Conservation (phyloP, 1,284 basidiomycete species). For the Cryptococcus sp. region DNA sequence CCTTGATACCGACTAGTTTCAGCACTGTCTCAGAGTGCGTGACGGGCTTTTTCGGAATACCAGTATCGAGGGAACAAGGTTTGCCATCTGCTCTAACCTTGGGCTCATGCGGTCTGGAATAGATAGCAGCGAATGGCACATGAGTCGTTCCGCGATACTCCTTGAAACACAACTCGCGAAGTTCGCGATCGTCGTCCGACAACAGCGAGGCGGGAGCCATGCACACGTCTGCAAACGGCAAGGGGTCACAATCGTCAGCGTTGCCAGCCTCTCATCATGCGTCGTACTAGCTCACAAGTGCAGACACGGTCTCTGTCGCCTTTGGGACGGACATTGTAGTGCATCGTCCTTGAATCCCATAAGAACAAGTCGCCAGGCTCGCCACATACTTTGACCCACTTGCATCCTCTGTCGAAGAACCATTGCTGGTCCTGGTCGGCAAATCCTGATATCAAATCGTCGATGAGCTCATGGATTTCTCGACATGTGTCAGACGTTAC, state of each 20-base stretch:
- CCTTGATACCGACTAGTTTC: slow-evolving; percentile 14
- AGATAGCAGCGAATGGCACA: too few relatives aligned
- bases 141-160: too few relatives aligned
- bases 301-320: slow-evolving; percentile 40
- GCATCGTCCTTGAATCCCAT: slow-evolving; percentile 36
- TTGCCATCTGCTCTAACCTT: slow-evolving; percentile 25
- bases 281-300: slow-evolving; percentile 34
- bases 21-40: slow-evolving; percentile 13
- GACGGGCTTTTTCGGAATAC: slow-evolving; percentile 13
- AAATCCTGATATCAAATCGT: slow-evolving; percentile 35
- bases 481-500: too few relatives aligned
- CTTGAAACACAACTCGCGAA: too few relatives aligned
- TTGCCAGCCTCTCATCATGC: slow-evolving; percentile 23
- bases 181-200: background rate
- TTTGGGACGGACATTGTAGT: slow-evolving; percentile 40
- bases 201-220: background rate
- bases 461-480: slow-evolving; percentile 36
- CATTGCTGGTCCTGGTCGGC: slow-evolving; percentile 26
- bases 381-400: slow-evolving; percentile 40
- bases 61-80: slow-evolving; percentile 27
- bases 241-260: slow-evolving; percentile 28
- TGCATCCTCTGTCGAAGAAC: slow-evolving; percentile 44
- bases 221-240: slow-evolving; percentile 19
- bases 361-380: slow-evolving; percentile 42
- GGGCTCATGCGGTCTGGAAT: slow-evolving; percentile 36